Conservation (phyloP, 108 stramenopile genomes). For the Cyclotella choctawhatcheeana region DNA sequence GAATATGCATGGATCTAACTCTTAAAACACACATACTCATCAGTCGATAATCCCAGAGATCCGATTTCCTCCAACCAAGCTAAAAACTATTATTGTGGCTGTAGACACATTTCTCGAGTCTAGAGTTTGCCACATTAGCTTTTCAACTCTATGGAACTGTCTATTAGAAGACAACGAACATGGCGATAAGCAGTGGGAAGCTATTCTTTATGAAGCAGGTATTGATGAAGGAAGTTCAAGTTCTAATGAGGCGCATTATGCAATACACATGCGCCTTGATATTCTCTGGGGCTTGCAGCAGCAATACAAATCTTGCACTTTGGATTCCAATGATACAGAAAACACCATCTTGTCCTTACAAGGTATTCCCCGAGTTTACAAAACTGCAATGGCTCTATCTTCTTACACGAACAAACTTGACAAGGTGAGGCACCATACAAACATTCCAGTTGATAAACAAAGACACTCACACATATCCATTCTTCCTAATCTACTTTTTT, state of each 20-base stretch:
- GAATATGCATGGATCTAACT: neutral
- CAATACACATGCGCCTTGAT: conserved; percentile 1
- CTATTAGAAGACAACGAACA: conserved; percentile 32
- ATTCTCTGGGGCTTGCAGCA: neutral
- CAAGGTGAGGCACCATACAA: conserved; percentile 11
- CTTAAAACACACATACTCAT: neutral
- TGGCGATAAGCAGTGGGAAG: neutral
- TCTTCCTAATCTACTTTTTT: neutral
- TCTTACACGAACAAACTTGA: conserved; percentile 5
- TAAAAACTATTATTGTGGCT: conserved; percentile 12
- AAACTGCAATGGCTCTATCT: conserved; percentile 12
- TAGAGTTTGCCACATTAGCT: conserved; percentile 11
- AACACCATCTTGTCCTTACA: conserved; percentile 16
- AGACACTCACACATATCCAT: neutral
- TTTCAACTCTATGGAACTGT: conserved; percentile 38
- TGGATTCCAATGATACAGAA: too few species aligned
- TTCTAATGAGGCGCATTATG: too few species aligned
- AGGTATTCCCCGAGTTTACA: conserved; percentile 32
- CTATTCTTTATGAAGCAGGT: neutral
- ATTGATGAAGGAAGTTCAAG: too few species aligned
- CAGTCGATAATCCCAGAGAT: neutral
- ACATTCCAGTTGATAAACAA: neutral
- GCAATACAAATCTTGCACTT: neutral
- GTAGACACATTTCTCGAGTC: conserved; percentile 22
- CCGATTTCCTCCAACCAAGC: neutral